Percentiles rank a stretch among this genome's conserved stretches.
phyloP scores from a whole-genome alignment of 208 protist species.

The Leishmania tarentolae region DNA sequence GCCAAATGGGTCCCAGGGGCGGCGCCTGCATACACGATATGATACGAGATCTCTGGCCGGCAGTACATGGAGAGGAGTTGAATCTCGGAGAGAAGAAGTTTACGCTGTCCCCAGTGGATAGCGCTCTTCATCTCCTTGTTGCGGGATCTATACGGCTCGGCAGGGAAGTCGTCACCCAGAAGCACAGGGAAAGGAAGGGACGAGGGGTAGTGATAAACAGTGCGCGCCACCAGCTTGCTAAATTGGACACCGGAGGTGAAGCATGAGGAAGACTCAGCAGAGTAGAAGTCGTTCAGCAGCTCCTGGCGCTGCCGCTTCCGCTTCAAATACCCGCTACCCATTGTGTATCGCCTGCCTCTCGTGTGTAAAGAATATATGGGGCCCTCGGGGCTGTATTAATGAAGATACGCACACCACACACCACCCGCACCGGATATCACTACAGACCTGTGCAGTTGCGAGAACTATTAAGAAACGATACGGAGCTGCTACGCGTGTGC shows the following conservation, averaged over 20 bases:
- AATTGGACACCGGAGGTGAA: background rate
- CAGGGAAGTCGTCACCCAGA: constrained; percentile 71
- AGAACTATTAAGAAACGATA: background rate
- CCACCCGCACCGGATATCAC: background rate
- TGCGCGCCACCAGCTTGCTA: constrained; percentile 20
- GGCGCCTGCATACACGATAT: constrained; percentile 95
- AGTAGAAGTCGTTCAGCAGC: constrained; percentile 30
- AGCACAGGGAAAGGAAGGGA: constrained; percentile 67
- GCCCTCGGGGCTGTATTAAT: background rate
- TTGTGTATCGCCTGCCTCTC: background rate
- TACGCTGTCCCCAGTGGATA: constrained; percentile 97
- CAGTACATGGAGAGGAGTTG: constrained; percentile 92
- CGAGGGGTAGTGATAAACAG: constrained; percentile 86
- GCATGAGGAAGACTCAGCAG: background rate
- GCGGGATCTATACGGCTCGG: constrained; percentile 83
- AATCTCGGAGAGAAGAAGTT: constrained; percentile 95
- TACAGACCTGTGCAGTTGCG: background rate
- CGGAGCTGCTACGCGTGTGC: background rate
- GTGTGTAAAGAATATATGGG: background rate
- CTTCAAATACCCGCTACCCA: constrained; percentile 31
- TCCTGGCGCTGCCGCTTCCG: constrained; percentile 37
- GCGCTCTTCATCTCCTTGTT: constrained; percentile 86
- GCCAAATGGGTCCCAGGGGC: constrained; percentile 94
- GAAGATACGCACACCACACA: background rate
- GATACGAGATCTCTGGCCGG: constrained; percentile 69